Base-by-base conservation (phyloP, 345 rosid genomes). In the Zanthoxylum bungeanum region DNA sequence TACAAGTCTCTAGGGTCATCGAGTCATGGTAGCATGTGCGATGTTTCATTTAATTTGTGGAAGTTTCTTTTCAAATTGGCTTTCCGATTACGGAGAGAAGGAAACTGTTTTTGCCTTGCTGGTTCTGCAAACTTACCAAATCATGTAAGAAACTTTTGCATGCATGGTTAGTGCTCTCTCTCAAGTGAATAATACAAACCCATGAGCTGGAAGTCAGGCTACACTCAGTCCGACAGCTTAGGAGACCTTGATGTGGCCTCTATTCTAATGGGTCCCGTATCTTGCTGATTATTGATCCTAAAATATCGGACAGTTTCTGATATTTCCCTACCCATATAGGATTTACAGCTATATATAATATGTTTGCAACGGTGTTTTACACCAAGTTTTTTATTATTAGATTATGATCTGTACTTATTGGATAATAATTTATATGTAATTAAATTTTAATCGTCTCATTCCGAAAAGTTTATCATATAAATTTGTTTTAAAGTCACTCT, bases 181-280 rank as follows among this genome's bases (percentile, higher is more conserved):
- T 70, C 73, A 47, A 69, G 74, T 76, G 76, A 69, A 69, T 68
- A 21, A 1, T 50, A 65, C 39, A 58, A 31, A 22, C n/a, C 2
- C 8, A 49, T 69, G 70, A 65, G 79, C 81, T 69, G 74, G 78
- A 75, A 47, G 61, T 56, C 74, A 28, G 78, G 25, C 64, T n/a
- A 47, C 50, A 57, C 40, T 47, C 59, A 44, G 69, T 70, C 69
- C 30, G 51, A 65, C 73, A 50, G 66, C 50, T 12, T 57, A 9
- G 61, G 21, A 51, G 56, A 50, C 16, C 34, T 40, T 55, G 55
- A 55, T 28, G 49, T 50, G 68, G 64, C 27, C 44, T 50, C n/a
- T n/a, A n/a, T n/a, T 14, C 37, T 14, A 2, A 22, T 11, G 64
- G 78, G 67, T 49, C 73, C 71, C 70, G n/a, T 9, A 14, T 73